These are phyloP conservation scores for Sugiyamaella lignohabitans DNA, from an alignment of 805 yeast genomes.

Conservation along the genomic window DNA sequence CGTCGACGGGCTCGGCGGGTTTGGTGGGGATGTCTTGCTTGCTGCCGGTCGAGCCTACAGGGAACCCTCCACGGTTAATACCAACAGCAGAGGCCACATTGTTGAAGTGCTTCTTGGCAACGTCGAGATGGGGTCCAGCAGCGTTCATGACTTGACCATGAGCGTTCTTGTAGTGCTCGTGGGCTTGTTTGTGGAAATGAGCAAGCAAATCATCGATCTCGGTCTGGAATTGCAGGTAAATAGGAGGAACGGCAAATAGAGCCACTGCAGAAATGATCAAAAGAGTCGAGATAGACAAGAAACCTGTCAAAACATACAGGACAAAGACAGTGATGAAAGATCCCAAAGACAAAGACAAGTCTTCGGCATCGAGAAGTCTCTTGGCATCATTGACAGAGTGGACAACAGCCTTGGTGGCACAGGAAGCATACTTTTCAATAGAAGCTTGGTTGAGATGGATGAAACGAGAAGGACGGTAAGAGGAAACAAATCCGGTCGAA, in stretches of 20 bases:
- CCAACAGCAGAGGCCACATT: slow-evolving; percentile 24
- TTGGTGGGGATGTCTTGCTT: slow-evolving; percentile 18
- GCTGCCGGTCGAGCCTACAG: slow-evolving; percentile 18
- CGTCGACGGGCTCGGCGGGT: slow-evolving; percentile 19
- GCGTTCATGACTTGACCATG: slow-evolving; percentile 24
- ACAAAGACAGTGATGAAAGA: slow-evolving; percentile 62
- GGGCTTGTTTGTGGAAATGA: slow-evolving; percentile 22
- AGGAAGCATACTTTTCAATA: slow-evolving; percentile 40
- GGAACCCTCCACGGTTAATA: slow-evolving; percentile 32
- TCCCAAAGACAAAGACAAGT: slow-evolving; percentile 65
- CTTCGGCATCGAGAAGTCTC: slow-evolving; percentile 48
- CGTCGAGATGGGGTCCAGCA: slow-evolving; percentile 34
- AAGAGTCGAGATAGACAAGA: slow-evolving; percentile 67
- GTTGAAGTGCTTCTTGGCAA: slow-evolving; percentile 23
- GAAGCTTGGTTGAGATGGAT: slow-evolving; percentile 35
- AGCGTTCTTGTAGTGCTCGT: slow-evolving; percentile 21
- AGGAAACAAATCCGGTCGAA: slow-evolving; percentile 62
- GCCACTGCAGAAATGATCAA: slow-evolving; percentile 49
- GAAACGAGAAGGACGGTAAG: slow-evolving; percentile 59
- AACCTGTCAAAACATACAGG: slow-evolving; percentile 64
- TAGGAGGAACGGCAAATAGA: slow-evolving; percentile 68
- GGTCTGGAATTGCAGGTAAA: slow-evolving; percentile 67
- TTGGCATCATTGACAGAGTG: slow-evolving; percentile 27
- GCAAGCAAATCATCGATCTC: slow-evolving; percentile 55
- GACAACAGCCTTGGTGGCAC: slow-evolving; percentile 16